phyloP scores from a whole-genome alignment of 129 eudicot genomes.

The Flaveria ramosissima region DNA sequence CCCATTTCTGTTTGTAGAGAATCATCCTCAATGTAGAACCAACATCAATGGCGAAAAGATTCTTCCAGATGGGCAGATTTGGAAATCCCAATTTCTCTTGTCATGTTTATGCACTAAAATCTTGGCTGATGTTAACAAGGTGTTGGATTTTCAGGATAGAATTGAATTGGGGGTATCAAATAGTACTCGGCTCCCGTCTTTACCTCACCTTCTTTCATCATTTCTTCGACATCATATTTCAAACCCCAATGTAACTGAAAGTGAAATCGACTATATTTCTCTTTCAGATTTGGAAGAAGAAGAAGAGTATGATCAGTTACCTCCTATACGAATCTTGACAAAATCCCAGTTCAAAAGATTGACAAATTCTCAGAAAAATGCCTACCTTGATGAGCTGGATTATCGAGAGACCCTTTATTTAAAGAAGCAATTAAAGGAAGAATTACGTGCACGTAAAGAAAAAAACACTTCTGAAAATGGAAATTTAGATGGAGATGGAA shows the following conservation, averaged over 20 bases:
- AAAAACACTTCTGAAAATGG: conserved; percentile 29
- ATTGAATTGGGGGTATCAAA: conserved; percentile 62
- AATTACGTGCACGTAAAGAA: conserved; percentile 44
- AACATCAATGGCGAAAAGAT: conserved; percentile 64
- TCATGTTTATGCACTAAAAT: conserved; percentile 83
- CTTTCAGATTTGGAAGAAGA: conserved; percentile 65
- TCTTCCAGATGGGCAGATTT: conserved; percentile 89
- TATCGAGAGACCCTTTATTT: conserved; percentile 87
- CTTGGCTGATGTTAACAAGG: conserved; percentile 73
- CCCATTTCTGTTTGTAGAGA: conserved; percentile 86
- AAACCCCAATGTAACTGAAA: conserved; percentile 44
- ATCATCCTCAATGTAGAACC: conserved; percentile 69
- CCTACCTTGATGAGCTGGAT: conserved; percentile 93
- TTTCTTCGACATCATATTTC: conserved; percentile 64
- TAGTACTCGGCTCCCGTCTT: conserved; percentile 58
- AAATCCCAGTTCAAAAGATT: conserved; percentile 75
- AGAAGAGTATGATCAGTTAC: conserved; percentile 88
- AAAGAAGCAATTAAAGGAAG: conserved; percentile 81
- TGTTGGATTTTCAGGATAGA: conserved; percentile 62
- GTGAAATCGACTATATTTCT: conserved; percentile 43
- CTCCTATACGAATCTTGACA: conserved; percentile 84
- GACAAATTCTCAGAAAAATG: conserved; percentile 62
- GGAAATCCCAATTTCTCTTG: conserved; percentile 75
- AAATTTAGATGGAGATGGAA: conserved; percentile 32
- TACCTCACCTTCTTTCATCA: conserved; percentile 90